Evolutionary conservation across 805 yeast genomes (phyloP).

Genomic region (Ogataea trehalophila): DNA sequence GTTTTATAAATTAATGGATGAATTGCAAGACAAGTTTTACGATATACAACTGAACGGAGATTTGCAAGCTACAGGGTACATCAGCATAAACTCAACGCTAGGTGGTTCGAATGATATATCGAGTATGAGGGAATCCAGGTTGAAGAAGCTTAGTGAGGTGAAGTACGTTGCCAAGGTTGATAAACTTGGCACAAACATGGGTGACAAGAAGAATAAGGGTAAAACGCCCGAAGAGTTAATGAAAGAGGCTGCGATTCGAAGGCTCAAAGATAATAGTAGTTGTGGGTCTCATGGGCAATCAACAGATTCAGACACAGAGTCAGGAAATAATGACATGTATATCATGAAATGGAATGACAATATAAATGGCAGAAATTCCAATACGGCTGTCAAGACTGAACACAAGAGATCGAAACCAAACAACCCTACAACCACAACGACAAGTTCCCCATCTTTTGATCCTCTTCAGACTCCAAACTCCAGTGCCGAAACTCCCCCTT

Average conservation of each 20-base stretch:
- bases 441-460: no score
- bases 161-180: constrained; percentile 38
- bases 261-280: constrained; percentile 49
- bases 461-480: not conserved
- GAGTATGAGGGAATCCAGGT: constrained; percentile 33
- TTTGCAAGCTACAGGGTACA: constrained; percentile 40
- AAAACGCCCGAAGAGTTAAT: constrained; percentile 39
- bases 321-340: not conserved
- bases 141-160: constrained; percentile 35
- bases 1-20: constrained; percentile 65
- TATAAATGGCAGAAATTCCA: not conserved
- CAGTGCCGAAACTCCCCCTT: not conserved
- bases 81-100: constrained; percentile 42
- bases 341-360: not conserved
- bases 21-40: constrained; percentile 47
- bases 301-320: not conserved
- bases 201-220: not conserved
- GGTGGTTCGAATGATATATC: constrained; percentile 31
- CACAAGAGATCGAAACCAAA: no score
- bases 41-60: constrained; percentile 40
- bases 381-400: not conserved
- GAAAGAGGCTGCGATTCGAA: constrained; percentile 57
- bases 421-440: no score
- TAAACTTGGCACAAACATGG: constrained; percentile 28
- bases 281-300: constrained; percentile 28